Conservation (phyloP, 495 filamentous ascomycete genomes). For the Tuber brumale region DNA sequence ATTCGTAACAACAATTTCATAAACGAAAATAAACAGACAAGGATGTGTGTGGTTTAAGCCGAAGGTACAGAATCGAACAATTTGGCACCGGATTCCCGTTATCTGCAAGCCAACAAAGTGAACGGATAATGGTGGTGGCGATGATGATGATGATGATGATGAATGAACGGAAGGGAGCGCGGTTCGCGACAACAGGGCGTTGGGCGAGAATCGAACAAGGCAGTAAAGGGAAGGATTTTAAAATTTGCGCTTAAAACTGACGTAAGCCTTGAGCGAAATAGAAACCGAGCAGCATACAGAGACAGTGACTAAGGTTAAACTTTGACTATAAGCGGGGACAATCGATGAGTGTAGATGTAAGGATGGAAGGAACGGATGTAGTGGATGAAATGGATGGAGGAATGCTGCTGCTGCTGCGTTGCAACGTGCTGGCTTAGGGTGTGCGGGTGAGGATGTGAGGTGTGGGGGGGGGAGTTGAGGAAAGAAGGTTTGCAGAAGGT, state of each 20-base stretch:
- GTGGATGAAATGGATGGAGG: not conserved
- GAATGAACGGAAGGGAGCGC: not conserved
- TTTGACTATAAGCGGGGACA: not conserved
- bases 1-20: not conserved
- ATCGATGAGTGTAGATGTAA: constrained; percentile 1
- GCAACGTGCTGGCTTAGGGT: not conserved
- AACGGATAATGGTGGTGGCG: not conserved
- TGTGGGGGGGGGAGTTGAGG: not conserved
- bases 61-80: not conserved
- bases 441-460: not conserved
- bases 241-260: not conserved
- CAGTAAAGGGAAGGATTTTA: not conserved
- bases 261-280: not conserved
- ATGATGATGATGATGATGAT: not conserved
- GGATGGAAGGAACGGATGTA: not conserved
- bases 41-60: not conserved
- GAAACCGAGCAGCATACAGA: not conserved
- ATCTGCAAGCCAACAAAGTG: not conserved
- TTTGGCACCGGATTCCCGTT: not conserved
- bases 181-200: not conserved
- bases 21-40: not conserved
- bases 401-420: constrained; percentile 5
- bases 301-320: not conserved
- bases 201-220: not conserved
- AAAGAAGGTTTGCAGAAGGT: not conserved